phyloP scores from a whole-genome alignment of 441 rosid species.

The Euphorbia celastroides region DNA sequence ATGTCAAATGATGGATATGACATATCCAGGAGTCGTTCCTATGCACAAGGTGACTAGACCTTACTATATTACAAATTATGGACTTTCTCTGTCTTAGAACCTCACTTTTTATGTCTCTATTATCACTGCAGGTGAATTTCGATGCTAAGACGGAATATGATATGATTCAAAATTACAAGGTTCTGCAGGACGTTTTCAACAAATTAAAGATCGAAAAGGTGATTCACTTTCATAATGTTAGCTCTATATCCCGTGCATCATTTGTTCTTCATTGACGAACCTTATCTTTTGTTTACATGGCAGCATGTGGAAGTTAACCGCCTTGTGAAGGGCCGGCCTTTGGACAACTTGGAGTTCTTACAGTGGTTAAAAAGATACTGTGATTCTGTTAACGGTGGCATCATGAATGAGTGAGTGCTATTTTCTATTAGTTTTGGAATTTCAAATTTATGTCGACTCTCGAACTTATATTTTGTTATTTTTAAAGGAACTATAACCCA shows the following conservation, averaged over 20 bases:
- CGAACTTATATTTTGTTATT: constrained; percentile 6
- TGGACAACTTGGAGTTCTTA: constrained; percentile 97
- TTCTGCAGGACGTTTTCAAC: constrained; percentile 87
- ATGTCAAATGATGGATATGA: constrained; percentile 96
- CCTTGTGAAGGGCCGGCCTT: constrained; percentile 88
- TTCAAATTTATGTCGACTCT: not conserved
- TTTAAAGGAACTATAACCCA: constrained; percentile 82
- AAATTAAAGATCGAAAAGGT: constrained; percentile 93
- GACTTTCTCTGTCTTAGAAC: not conserved
- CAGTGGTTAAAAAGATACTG: constrained; percentile 98
- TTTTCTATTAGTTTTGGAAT: constrained; percentile 2
- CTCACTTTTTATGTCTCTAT: constrained; percentile 16
- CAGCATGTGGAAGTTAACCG: constrained; percentile 93
- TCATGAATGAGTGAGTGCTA: constrained; percentile 74
- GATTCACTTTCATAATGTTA: not conserved
- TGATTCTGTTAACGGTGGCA: constrained; percentile 96
- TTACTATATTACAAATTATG: not conserved
- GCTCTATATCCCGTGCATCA: not conserved
- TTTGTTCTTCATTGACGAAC: constrained; percentile 6
- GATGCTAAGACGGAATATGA: constrained; percentile 93
- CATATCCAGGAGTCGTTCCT: constrained; percentile 90
- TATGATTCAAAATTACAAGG: constrained; percentile 95
- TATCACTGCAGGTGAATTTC: constrained; percentile 72
- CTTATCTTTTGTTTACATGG: constrained; percentile 18
- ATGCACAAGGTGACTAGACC: constrained; percentile 74